Evolutionary conservation across 345 rosid genomes (phyloP).

Genomic region (Geranium brycei): DNA sequence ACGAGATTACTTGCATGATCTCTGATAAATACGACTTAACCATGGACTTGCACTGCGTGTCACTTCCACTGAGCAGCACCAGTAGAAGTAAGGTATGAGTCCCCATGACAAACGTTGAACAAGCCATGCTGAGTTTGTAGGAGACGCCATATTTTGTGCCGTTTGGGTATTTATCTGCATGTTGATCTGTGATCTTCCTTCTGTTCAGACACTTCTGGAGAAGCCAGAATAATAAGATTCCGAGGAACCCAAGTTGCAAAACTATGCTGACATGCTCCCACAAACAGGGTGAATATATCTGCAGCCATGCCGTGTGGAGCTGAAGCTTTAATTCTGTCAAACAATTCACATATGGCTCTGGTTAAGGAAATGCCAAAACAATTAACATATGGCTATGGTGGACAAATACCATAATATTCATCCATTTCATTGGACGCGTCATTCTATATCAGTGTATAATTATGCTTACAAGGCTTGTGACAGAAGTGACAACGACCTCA

Average conservation of each 20-base stretch:
- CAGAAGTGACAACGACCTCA: too few relatives aligned
- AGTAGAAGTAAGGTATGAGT: constrained; percentile 36
- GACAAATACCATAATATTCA: too few relatives aligned
- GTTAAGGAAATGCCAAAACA: not conserved
- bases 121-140: constrained; percentile 28
- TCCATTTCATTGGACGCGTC: not conserved
- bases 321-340: constrained; percentile 23
- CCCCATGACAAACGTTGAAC: constrained; percentile 31
- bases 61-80: constrained; percentile 21
- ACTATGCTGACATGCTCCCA: constrained; percentile 42
- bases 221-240: constrained; percentile 22
- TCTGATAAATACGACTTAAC: constrained; percentile 34
- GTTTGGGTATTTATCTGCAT: constrained; percentile 15
- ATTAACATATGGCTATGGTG: not conserved
- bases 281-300: constrained; percentile 32
- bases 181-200: constrained; percentile 17
- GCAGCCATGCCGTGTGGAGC: constrained; percentile 23
- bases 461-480: too few relatives aligned
- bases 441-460: not conserved
- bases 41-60: constrained; percentile 27
- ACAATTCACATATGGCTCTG: not conserved
- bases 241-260: constrained; percentile 39
- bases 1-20: constrained; percentile 32
- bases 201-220: constrained; percentile 10
- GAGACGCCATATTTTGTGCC: constrained; percentile 25